phyloP scores from a whole-genome alignment of 129 eudicot species.

The Daucus carota region DNA sequence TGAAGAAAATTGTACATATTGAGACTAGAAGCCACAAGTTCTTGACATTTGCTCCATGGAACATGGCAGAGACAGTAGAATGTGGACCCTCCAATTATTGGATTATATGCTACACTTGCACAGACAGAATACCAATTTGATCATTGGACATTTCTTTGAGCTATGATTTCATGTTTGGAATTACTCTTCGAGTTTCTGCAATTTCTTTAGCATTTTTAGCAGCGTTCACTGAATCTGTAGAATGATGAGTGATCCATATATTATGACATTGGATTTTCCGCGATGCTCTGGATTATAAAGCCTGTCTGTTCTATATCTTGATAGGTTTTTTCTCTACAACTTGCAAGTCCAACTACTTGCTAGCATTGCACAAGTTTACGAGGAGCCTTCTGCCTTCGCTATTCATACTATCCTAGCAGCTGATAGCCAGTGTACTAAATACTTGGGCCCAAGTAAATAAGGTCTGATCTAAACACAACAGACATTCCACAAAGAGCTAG shows the following conservation, averaged over 20 bases:
- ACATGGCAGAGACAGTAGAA: neutral
- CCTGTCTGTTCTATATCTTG: neutral
- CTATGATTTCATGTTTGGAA: neutral
- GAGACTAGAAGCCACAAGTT: slow-evolving; percentile 9
- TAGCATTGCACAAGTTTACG: neutral
- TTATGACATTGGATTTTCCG: neutral
- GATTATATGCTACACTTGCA: slow-evolving; percentile 4
- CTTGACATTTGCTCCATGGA: slow-evolving; percentile 10
- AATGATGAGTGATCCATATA: neutral
- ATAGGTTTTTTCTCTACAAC: neutral
- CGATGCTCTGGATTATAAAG: neutral
- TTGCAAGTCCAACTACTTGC: neutral
- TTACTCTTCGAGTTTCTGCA: neutral
- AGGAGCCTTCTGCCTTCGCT: too few relatives aligned
- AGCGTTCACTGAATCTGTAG: neutral
- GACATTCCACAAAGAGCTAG: too few relatives aligned
- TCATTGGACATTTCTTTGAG: neutral
- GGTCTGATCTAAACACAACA: too few relatives aligned
- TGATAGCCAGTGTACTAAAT: too few relatives aligned
- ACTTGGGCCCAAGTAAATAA: too few relatives aligned
- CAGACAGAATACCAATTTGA: neutral
- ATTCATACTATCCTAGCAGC: too few relatives aligned
- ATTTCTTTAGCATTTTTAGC: neutral
- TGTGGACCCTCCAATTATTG: slow-evolving; percentile 10
- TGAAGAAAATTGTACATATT: neutral